Evolutionary conservation across 208 protist genomes (phyloP).

Genomic region (Strigomonas culicis): DNA sequence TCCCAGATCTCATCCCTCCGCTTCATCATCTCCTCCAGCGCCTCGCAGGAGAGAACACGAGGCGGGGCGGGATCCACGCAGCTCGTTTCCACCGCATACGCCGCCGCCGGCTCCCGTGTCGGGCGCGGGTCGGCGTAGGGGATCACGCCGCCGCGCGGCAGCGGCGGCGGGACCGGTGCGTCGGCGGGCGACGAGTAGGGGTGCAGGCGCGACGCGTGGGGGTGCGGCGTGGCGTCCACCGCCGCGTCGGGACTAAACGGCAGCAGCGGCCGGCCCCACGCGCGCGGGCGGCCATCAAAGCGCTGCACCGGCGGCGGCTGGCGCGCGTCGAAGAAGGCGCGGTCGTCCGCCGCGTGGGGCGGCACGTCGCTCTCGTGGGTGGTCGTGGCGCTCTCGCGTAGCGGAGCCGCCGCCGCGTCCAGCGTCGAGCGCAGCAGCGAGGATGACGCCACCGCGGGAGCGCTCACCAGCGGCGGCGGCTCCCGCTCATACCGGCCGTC

Average conservation of each 20-base stretch:
- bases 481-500: too few species aligned
- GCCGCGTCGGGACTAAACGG: too few species aligned
- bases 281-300: too few species aligned
- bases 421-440: too few species aligned
- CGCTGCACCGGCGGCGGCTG: too few species aligned
- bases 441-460: not conserved
- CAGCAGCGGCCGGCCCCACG: not conserved
- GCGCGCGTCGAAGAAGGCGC: not conserved
- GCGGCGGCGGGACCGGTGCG: not conserved
- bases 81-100: too few species aligned
- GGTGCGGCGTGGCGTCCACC: too few species aligned
- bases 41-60: not conserved
- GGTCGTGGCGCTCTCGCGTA: not conserved
- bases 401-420: too few species aligned
- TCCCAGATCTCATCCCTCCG: conserved; percentile 54
- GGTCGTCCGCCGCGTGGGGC: not conserved
- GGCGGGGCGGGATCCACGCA: too few species aligned
- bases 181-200: not conserved
- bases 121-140: not conserved
- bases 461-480: too few species aligned
- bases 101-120: not conserved
- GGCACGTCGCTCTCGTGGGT: not conserved
- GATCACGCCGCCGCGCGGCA: too few species aligned
- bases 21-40: conserved; percentile 30
- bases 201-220: not conserved